Percentiles rank a stretch among this genome's conserved stretches.
Conservation (phyloP, 345 rosid species). For the thale cress (Arabidopsis thaliana) region DNA sequence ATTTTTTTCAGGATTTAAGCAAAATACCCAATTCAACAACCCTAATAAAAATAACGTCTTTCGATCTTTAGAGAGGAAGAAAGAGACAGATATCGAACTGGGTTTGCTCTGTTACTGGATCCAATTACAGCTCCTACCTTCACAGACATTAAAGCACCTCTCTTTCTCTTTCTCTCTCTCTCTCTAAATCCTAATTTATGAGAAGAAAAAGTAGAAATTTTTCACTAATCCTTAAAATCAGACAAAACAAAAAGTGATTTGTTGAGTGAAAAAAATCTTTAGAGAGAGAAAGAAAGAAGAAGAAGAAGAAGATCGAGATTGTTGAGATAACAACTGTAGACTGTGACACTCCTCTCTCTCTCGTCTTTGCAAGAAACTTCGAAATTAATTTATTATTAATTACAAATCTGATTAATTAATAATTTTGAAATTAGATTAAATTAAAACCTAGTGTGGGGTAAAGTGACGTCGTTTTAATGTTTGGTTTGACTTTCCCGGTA, state of each 20-base stretch:
- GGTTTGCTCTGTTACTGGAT: slow-evolving; percentile 38
- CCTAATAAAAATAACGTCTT: slow-evolving; percentile 31
- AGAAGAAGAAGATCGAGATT: slow-evolving; percentile 31
- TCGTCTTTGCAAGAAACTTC: slow-evolving; percentile 32
- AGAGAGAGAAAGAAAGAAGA: slow-evolving; percentile 15
- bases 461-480: slow-evolving; percentile 38
- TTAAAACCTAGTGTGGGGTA: background rate
- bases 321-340: slow-evolving; percentile 48
- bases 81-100: slow-evolving; percentile 35
- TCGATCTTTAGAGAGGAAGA: slow-evolving; percentile 32
- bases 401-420: background rate
- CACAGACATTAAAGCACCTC: slow-evolving; percentile 46
- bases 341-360: slow-evolving; percentile 39
- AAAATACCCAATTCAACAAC: slow-evolving; percentile 4
- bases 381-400: background rate
- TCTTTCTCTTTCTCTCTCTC: slow-evolving; percentile 33
- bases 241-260: slow-evolving; percentile 25
- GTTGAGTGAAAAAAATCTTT: slow-evolving; percentile 16
- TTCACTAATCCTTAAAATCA: slow-evolving; percentile 32
- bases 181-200: slow-evolving; percentile 50
- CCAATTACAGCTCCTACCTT: slow-evolving; percentile 51
- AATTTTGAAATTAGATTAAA: background rate
- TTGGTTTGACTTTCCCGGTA: slow-evolving; percentile 32
- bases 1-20: slow-evolving; percentile 24
- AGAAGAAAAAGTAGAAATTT: slow-evolving; percentile 1